phyloP scores from a whole-genome alignment of 1,139 yeast species.

The Taiozyma sp. region DNA sequence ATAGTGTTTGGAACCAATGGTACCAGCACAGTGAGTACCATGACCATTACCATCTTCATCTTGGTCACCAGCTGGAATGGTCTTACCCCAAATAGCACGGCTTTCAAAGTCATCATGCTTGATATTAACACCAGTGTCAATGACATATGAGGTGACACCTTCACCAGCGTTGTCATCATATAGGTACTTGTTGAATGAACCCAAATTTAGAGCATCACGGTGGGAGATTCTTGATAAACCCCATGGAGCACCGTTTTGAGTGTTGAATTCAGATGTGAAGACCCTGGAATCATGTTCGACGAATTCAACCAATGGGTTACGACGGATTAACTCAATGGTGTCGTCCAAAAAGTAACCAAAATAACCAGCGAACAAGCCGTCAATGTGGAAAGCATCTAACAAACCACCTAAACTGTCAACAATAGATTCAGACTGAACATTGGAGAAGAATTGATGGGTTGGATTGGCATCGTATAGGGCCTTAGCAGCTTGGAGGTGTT shows the following conservation, averaged over 20 bases:
- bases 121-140: conserved; percentile 89
- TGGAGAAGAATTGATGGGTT: conserved; percentile 18
- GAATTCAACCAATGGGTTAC: conserved; percentile 67
- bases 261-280: conserved; percentile 53
- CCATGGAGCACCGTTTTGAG: conserved; percentile 92
- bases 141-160: conserved; percentile 85
- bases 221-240: conserved; percentile 94
- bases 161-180: conserved; percentile 83
- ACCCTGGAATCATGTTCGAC: conserved; percentile 83
- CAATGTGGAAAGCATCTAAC: conserved; percentile 59
- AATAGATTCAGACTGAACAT: conserved; percentile 17
- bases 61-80: conserved; percentile 78
- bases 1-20: conserved; percentile 66
- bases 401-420: conserved; percentile 47
- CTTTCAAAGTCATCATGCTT: conserved; percentile 83
- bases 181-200: conserved; percentile 80
- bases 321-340: conserved; percentile 66
- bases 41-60: conserved; percentile 94
- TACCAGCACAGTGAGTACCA: conserved; percentile 83
- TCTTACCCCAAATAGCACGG: conserved; percentile 92
- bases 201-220: conserved; percentile 70
- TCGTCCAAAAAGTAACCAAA: conserved; percentile 72
- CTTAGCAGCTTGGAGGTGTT: conserved; percentile 24
- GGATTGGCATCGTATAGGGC: conserved; percentile 20
- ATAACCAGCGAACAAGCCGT: conserved; percentile 54